A percentile compares a stretch with the other conserved stretches of the same genome.
Evolutionary conservation across 192 early-diverging fungal species (phyloP).

Genomic region (Obelidium mucronatum): DNA sequence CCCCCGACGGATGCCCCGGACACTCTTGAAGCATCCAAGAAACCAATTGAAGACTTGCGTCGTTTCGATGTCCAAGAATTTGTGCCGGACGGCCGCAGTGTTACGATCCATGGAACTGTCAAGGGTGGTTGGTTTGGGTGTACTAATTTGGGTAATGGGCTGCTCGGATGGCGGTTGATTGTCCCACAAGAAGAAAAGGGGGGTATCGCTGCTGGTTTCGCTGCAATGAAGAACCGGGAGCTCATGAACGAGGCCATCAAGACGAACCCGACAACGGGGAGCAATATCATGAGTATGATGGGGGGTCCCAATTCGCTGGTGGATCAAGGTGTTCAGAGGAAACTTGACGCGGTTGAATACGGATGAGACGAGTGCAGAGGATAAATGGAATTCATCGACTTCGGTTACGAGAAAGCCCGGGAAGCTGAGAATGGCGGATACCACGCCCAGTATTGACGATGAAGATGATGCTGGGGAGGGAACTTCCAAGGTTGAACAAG

Average conservation of each 20-base stretch:
- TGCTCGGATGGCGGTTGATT: constrained; percentile 58
- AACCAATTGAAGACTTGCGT: constrained; percentile 38
- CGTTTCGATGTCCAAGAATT: constrained; percentile 45
- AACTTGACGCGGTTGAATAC: constrained; percentile 20
- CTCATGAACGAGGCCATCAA: constrained; percentile 41
- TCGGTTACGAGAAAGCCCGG: constrained; percentile 13
- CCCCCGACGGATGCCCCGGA: constrained; percentile 46
- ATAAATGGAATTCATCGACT: constrained; percentile 35
- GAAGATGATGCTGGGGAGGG: background rate
- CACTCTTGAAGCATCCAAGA: constrained; percentile 35
- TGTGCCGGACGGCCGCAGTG: constrained; percentile 47
- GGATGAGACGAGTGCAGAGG: constrained; percentile 42
- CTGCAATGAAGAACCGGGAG: constrained; percentile 29
- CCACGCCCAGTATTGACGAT: constrained; percentile 1
- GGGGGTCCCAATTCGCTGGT: background rate
- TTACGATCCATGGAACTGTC: constrained; percentile 39
- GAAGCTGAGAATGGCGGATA: constrained; percentile 25
- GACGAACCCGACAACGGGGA: constrained; percentile 21
- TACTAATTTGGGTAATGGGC: constrained; percentile 59
- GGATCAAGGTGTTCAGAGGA: constrained; percentile 14
- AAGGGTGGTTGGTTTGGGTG: constrained; percentile 53
- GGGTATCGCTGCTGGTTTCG: constrained; percentile 38
- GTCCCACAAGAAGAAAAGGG: constrained; percentile 50
- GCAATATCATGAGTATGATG: constrained; percentile 32
- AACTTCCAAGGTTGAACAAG: background rate